Percentiles rank a stretch among this genome's conserved stretches.
Conservation (phyloP, 2,329 filamentous ascomycete species). For the Periconia digitata region DNA sequence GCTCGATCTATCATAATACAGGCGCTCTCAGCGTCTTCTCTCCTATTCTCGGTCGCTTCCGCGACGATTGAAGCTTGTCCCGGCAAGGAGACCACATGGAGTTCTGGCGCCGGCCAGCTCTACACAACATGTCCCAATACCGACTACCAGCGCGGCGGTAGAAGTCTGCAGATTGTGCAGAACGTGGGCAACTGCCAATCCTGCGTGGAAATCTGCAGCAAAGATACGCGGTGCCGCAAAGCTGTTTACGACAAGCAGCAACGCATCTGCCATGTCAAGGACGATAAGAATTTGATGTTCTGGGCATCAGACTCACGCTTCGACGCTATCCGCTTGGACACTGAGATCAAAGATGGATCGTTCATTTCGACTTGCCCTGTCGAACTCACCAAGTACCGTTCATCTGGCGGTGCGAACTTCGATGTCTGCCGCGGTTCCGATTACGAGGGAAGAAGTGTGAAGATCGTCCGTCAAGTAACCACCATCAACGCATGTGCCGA, state of each 20-base stretch:
- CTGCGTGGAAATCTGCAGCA: neutral
- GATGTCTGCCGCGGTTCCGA: slow-evolving; percentile 28
- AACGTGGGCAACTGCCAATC: neutral
- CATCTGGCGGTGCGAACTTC: slow-evolving; percentile 17
- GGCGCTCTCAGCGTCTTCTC: neutral
- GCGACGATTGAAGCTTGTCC: neutral
- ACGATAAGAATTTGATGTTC: slow-evolving; percentile 8
- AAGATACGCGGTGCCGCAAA: slow-evolving; percentile 20
- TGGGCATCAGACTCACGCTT: slow-evolving; percentile 24
- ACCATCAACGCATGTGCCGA: slow-evolving; percentile 23
- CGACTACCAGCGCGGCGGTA: neutral
- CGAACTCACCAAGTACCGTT: slow-evolving; percentile 17
- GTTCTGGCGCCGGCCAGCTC: neutral
- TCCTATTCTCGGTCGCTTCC: neutral
- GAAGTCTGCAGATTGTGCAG: neutral
- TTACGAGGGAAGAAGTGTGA: slow-evolving; percentile 20
- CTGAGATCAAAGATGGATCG: slow-evolving; percentile 15
- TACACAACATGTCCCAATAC: neutral
- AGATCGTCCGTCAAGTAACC: slow-evolving; percentile 14
- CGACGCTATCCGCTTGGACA: slow-evolving; percentile 23
- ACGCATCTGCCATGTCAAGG: slow-evolving; percentile 26
- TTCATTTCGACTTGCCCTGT: slow-evolving; percentile 24
- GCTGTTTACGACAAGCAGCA: slow-evolving; percentile 26
- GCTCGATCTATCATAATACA: neutral
- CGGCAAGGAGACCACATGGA: neutral